Percentiles rank a stretch among this genome's conserved stretches.
Conservation (phyloP, 2,329 filamentous ascomycete genomes). For the Trichocomaceae sp. region DNA sequence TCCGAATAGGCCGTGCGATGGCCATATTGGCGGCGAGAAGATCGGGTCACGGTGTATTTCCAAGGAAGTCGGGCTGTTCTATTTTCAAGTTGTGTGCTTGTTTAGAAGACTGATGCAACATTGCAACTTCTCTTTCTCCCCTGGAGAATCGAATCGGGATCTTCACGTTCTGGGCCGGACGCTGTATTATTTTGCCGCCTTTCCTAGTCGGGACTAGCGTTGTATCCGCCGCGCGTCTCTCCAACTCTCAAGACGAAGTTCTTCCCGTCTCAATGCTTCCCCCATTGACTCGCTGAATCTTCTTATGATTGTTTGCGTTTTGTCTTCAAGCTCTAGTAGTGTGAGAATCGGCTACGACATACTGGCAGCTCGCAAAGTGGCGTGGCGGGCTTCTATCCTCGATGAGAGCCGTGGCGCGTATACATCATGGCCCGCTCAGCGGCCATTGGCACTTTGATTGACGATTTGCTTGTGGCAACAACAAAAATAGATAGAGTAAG, state of each 20-base stretch:
- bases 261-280: neutral
- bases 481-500: slow-evolving; percentile 8
- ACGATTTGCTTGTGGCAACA: slow-evolving; percentile 56
- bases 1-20: slow-evolving; percentile 15
- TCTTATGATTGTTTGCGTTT: no score
- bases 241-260: no score
- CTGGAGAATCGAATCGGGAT: no score
- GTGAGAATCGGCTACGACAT: neutral
- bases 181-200: neutral
- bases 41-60: neutral
- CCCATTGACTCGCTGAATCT: neutral
- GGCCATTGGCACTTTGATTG: slow-evolving; percentile 57
- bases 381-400: neutral
- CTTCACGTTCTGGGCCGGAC: neutral
- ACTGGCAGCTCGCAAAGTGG: neutral
- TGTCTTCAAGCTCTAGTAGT: neutral
- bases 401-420: neutral
- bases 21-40: slow-evolving; percentile 14
- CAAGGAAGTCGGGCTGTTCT: neutral
- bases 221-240: neutral
- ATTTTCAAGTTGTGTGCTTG: neutral
- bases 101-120: neutral
- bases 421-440: slow-evolving; percentile 63
- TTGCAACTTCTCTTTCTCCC: neutral
- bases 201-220: slow-evolving; percentile 6